These are phyloP conservation scores for Cryptococcus sp. DNA, from an alignment of 1,284 basidiomycete species.

Conservation along the genomic window DNA sequence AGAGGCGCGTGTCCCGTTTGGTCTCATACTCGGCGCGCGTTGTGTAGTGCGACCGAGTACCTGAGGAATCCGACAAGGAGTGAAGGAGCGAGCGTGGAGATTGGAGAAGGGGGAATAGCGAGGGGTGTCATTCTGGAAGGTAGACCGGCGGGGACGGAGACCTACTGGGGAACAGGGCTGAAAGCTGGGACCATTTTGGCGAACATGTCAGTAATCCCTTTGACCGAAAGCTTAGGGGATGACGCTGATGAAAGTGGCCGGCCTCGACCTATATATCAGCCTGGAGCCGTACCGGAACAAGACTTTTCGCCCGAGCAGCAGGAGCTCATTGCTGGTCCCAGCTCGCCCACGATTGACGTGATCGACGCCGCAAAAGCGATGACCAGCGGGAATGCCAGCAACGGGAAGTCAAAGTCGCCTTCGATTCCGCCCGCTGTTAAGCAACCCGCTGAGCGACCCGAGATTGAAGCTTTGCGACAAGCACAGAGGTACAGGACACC, in stretches of 20 bases:
- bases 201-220: conserved; percentile 28
- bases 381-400: not conserved
- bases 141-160: conserved; percentile 11
- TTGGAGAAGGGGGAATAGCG: conserved; percentile 35
- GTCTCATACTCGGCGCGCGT: conserved; percentile 29
- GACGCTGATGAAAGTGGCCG: conserved; percentile 1
- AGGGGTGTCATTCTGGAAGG: conserved; percentile 41
- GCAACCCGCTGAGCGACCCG: conserved; percentile 9
- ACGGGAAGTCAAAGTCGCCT: not conserved
- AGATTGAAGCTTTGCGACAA: conserved; percentile 32
- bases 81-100: conserved; percentile 33
- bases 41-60: conserved; percentile 29
- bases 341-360: not conserved
- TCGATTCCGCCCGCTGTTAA: not conserved
- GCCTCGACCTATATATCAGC: not conserved
- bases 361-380: not conserved
- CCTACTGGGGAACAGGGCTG: conserved; percentile 29
- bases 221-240: not conserved
- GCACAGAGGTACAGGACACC: conserved; percentile 37
- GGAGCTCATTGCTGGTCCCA: not conserved
- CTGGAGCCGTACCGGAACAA: not conserved
- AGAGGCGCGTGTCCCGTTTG: conserved; percentile 33
- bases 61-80: conserved; percentile 28
- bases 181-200: conserved; percentile 31
- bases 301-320: not conserved